Evolutionary conservation across 2,329 filamentous ascomycete species (phyloP).

Genomic region (Trichoderma cornu-damae): DNA sequence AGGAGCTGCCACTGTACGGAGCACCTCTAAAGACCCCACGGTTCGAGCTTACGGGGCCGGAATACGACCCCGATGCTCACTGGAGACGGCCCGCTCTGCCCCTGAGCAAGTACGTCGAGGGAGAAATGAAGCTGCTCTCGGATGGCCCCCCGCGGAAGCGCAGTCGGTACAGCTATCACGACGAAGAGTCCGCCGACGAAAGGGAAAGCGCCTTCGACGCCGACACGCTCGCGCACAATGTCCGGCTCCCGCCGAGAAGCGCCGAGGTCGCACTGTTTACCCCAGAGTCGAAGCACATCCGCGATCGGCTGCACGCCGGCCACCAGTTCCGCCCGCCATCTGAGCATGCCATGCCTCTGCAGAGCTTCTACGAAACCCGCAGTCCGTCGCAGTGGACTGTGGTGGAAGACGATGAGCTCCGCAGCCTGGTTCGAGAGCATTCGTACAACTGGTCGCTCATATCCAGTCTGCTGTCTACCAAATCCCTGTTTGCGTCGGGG

Average conservation of each 20-base stretch:
- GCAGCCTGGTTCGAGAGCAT: conserved; percentile 79
- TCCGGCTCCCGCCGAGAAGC: conserved; percentile 60
- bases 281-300: conserved; percentile 80
- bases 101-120: conserved; percentile 80
- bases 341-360: conserved; percentile 83
- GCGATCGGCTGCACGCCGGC: conserved; percentile 82
- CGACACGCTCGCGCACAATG: conserved; percentile 42
- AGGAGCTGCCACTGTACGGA: conserved; percentile 76
- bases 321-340: conserved; percentile 92
- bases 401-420: conserved; percentile 85
- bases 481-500: conserved; percentile 74
- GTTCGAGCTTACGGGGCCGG: conserved; percentile 51
- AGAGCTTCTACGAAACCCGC: conserved; percentile 84
- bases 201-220: conserved; percentile 52
- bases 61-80: conserved; percentile 60
- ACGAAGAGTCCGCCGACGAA: conserved; percentile 64
- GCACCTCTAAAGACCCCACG: conserved; percentile 56
- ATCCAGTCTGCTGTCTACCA: conserved; percentile 68
- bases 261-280: conserved; percentile 81
- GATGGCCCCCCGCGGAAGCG: conserved; percentile 65
- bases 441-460: conserved; percentile 98
- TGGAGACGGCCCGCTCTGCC: conserved; percentile 77
- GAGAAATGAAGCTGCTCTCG: conserved; percentile 66
- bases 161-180: conserved; percentile 75
- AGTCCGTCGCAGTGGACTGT: conserved; percentile 86